Evolutionary conservation across 768 basidiomycete genomes (phyloP).

Genomic region (Pluteus cervinus): DNA sequence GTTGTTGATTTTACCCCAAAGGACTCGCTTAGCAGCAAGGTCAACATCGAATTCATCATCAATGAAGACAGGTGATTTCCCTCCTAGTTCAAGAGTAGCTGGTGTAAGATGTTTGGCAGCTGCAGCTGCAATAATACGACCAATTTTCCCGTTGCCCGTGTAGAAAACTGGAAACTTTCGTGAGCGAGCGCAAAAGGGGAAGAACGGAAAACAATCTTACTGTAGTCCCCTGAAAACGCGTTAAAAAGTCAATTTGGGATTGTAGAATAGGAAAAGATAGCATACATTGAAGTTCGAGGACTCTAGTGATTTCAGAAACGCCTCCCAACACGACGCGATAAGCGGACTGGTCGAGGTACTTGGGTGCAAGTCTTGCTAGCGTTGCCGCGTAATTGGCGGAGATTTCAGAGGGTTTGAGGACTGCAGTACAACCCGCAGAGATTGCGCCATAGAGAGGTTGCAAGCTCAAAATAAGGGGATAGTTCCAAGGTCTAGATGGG

Average conservation of each 20-base stretch:
- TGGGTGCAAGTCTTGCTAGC: constrained; percentile 47
- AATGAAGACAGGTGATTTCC: constrained; percentile 42
- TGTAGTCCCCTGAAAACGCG: constrained; percentile 20
- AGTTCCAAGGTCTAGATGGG: constrained; percentile 59
- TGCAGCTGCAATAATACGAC: constrained; percentile 41
- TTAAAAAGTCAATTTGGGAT: constrained; percentile 1
- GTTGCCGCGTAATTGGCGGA: constrained; percentile 42
- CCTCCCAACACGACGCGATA: constrained; percentile 56
- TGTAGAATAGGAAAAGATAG: neutral
- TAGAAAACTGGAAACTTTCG: constrained; percentile 36
- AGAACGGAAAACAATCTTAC: constrained; percentile 7
- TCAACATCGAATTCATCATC: constrained; percentile 24
- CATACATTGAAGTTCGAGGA: constrained; percentile 42
- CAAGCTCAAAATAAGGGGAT: constrained; percentile 49
- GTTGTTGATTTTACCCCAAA: constrained; percentile 64
- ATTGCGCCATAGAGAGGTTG: constrained; percentile 67
- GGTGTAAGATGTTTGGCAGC: constrained; percentile 52
- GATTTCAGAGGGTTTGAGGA: constrained; percentile 65
- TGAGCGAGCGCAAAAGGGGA: neutral
- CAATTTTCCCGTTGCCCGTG: constrained; percentile 41
- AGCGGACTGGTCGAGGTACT: constrained; percentile 40
- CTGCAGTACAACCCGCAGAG: constrained; percentile 63
- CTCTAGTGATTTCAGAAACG: constrained; percentile 47
- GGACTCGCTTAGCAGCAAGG: constrained; percentile 54
- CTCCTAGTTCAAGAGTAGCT: constrained; percentile 49